Evolutionary conservation across 2,329 filamentous ascomycete genomes (phyloP), one percentile per base, ranked within the genome.

Genomic region (Xylariaceae sp.): DNA sequence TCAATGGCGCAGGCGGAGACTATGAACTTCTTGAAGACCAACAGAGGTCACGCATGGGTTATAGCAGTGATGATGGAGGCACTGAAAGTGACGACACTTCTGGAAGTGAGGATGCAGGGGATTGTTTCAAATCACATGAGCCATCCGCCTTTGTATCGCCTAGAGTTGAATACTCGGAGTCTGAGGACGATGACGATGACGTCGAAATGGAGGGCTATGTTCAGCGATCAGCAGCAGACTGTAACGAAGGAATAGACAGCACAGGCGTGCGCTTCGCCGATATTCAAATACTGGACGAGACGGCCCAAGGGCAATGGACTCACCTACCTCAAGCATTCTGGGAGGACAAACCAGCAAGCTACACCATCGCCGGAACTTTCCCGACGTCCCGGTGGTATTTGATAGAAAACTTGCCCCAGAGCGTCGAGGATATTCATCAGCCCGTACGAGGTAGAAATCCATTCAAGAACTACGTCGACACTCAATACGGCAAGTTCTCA

Each of bases 401-500:
- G 19, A 48, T 40, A 29, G 44, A 53, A 19, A 56, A 56, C 28
- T 36, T 57, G 26, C 57, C 57, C 3, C 52, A 47, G 16, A 41
- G 41, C 38, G 34, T 49, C 7, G 37, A 47, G 3, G 56, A 61
- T 15, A 56, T 59, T 24, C 24, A 52, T 3, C 53, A 45, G 6
- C 43, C 37, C 28, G 33, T 39, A 24, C 41, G 39, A 26, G 50
- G 44, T 19, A 47, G 37, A 28, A 38, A 47, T 4, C 41, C 44
- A 12, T 49, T 45, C 26, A 49, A 37, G n/a, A 35, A 29, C 18
- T 56, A 49, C 47, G 34, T 45, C 9, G 53, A 55, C 19, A 48
- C 50, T 2, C 29, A 22, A 8, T 59, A 58, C 35, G 53, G 53
- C 18, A 47, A 52, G 17, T 59, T 61, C 19, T 19, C 57, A 19